Conservation (phyloP, 1,139 yeast species). For the Nakaseomyces delphensis region DNA sequence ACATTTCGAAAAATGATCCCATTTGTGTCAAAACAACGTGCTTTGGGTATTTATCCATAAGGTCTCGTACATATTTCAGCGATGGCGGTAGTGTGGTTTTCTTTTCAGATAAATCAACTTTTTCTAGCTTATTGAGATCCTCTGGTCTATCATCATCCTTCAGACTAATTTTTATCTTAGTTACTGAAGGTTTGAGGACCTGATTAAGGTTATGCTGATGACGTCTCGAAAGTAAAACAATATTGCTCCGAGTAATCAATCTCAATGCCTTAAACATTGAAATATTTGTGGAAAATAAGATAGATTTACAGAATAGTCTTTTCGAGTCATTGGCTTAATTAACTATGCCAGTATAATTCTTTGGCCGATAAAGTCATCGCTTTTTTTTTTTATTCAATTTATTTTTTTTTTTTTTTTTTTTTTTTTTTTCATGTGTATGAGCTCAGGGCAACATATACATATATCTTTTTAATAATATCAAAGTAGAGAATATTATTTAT, state of each 20-base stretch:
- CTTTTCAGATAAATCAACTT: neutral
- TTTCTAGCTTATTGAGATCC: neutral
- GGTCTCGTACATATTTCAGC: slow-evolving; percentile 31
- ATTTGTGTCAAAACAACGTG: slow-evolving; percentile 81
- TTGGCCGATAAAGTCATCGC: neutral
- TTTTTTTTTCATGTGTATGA: too few species aligned
- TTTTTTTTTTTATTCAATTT: neutral
- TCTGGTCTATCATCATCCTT: neutral
- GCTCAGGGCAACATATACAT: too few species aligned
- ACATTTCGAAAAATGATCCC: slow-evolving; percentile 83
- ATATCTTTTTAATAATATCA: too few species aligned
- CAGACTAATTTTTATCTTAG: neutral
- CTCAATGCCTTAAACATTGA: neutral
- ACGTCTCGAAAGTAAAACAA: neutral
- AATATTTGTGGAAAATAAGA: too few species aligned
- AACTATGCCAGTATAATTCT: too few species aligned
- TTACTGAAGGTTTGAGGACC: neutral
- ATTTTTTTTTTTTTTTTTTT: too few species aligned
- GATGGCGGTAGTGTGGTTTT: slow-evolving; percentile 24
- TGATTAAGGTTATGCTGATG: neutral
- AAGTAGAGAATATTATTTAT: too few species aligned
- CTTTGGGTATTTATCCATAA: slow-evolving; percentile 47
- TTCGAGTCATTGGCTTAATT: too few species aligned
- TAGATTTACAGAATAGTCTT: too few species aligned
- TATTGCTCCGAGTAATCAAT: neutral